Base-by-base conservation (phyloP, 2,329 filamentous ascomycete species). In the Achaetomium macrosporum region DNA sequence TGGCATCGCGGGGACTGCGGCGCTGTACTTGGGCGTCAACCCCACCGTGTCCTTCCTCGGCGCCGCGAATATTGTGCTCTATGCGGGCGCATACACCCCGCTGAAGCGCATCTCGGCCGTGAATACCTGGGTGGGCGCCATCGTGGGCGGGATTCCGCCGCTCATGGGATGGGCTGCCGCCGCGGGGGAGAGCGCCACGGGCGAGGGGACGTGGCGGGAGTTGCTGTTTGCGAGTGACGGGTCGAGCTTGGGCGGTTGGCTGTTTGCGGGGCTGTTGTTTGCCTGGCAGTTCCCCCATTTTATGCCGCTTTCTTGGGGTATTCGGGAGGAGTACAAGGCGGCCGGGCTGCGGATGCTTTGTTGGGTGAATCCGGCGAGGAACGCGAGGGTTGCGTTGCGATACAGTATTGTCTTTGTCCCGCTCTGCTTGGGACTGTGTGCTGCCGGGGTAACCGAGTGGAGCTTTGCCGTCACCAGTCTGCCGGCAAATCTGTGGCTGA, bases 221-320 rank as follows among this genome's bases (percentile, higher is more conserved):
- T 78, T 95, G 37, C 74, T 95, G 0, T 81, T 95, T 52, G 85
- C 78, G 0, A 63, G 66, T 12, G 79, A 82, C 60, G 88, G 64
- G 66, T 84, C 67, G 64, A 82, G 68, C 25, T 72, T 83, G 11
- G 93, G 93, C 5, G 93, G 92, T 4, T 99, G 93, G 93, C 73
- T 97, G 1, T 75, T 96, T 13, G 92, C 89, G 1, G 83, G 79
- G 0, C 73, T 97, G 7, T 75, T 99, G 5, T 95, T 96, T 61
- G 87, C 90, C 12, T 99, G 93, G 93, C 92, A 99, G 67, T 97
- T 99, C 66, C 90, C 93, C 3, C 93, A 99, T 71, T 99, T 99
- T 74, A 97, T 96, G 78, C 87, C 91, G 1, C 77, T 99, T 19
- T 91, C 88, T 43, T 95, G 92, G 81, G 77, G 82, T 4, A 95